Base-by-base conservation (phyloP, 768 basidiomycete species). In the Russula vinacea region DNA sequence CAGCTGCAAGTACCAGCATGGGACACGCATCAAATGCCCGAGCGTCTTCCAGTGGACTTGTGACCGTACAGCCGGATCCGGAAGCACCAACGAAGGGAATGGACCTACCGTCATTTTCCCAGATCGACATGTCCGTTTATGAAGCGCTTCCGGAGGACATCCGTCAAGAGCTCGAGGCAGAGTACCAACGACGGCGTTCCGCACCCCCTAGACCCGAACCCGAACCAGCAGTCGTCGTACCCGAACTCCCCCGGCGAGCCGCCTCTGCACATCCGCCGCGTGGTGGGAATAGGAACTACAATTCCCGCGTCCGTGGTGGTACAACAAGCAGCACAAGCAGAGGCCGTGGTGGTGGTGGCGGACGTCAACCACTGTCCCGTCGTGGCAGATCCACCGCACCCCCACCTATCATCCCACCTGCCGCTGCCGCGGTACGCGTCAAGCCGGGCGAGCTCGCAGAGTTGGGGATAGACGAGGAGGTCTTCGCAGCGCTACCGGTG, bases 391-490 rank as follows among this genome's bases (percentile, higher is more conserved):
- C 29, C 29, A 29, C 56, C 76, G 75, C 10, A 71, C 70, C 14
- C 73, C 67, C 19, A 61, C 77, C 69, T 74, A 76, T 17, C 5
- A 29, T 29, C 70, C 75, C 0, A n/a, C 17, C 29, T 29, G 29
- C 29, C 29, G 55, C 24, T 35, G 4, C 35, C 6, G 45, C 3
- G 9, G 73, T 82, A 24, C 79, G 77, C 26, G 77, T 88, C 26
- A 74, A 83, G 0, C 80, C 85, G 19, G 77, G 73, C 2, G 85
- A 92, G 69, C 78, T 97, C 45, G 74, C 70, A 16, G 78, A 80
- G 42, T 78, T 94, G 26, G 84, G 81, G 13, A 83, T 98, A 70
- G 93, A 94, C 71, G 84, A 84, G 0, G 83, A 80, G 8, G 85
- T 91, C 7, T 94, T 90, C 69, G 76, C 74, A 0, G 76, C 74